Conservation (phyloP, 1,139 yeast species). For the Diutina catenulata region DNA sequence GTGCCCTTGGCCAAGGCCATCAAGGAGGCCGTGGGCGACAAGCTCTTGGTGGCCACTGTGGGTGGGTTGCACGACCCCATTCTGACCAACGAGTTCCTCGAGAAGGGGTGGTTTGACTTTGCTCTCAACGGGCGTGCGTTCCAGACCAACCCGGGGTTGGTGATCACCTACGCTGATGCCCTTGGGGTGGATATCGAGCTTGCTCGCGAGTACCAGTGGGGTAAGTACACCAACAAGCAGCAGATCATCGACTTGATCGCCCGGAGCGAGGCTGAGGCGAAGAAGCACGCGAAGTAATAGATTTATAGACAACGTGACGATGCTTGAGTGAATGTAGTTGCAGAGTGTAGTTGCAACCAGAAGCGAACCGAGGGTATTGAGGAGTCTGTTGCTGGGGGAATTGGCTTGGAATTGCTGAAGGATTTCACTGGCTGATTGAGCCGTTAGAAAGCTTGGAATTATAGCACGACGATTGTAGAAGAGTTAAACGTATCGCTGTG, state of each 20-base stretch:
- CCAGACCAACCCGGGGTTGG: constrained; percentile 37
- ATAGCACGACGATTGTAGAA: too few species aligned
- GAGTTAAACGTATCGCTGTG: too few species aligned
- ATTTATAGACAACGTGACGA: too few species aligned
- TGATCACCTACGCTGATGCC: constrained; percentile 37
- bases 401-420: too few species aligned
- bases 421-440: too few species aligned
- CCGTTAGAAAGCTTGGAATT: too few species aligned
- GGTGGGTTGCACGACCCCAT: constrained; percentile 28
- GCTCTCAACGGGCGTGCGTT: constrained; percentile 34
- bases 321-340: too few species aligned
- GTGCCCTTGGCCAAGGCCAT: constrained; percentile 28
- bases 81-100: constrained; percentile 26
- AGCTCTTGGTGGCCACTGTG: constrained; percentile 31
- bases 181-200: constrained; percentile 26
- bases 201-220: constrained; percentile 27
- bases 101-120: constrained; percentile 32
- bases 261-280: not conserved
- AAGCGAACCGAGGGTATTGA: too few species aligned
- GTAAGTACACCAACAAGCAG: constrained; percentile 5
- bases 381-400: too few species aligned
- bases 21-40: constrained; percentile 33
- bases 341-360: too few species aligned
- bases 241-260: constrained; percentile 7
- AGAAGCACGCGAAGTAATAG: too few species aligned